Percentiles rank a stretch among this genome's conserved stretches.
Conservation (phyloP, 805 yeast genomes). For the Starmerella sirachaensis region DNA sequence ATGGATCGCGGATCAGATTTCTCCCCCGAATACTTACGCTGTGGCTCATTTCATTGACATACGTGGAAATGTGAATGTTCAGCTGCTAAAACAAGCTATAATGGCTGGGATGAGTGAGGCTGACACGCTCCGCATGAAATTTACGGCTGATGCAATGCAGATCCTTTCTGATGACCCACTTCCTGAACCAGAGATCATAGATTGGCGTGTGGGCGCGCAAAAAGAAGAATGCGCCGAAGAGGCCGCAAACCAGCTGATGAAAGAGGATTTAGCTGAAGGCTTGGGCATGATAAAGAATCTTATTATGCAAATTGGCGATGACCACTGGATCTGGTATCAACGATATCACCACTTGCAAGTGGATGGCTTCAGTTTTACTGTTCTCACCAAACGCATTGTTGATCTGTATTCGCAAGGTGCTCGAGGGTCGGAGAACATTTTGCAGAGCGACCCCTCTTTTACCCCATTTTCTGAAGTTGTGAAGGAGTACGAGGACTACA, state of each 20-base stretch:
- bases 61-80: constrained; percentile 4
- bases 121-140: constrained; percentile 11
- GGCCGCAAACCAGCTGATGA: constrained; percentile 1
- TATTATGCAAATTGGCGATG: constrained; percentile 2
- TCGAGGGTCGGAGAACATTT: neutral
- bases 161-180: neutral
- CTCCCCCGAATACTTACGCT: constrained; percentile 9
- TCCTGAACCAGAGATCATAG: constrained; percentile 6
- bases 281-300: constrained; percentile 9
- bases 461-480: constrained; percentile 5
- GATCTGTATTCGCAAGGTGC: constrained; percentile 8
- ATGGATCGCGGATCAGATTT: constrained; percentile 14
- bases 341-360: constrained; percentile 16
- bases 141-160: constrained; percentile 10
- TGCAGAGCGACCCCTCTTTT: neutral
- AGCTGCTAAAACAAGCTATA: constrained; percentile 5
- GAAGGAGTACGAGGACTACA: constrained; percentile 9
- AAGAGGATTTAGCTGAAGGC: constrained; percentile 2
- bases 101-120: constrained; percentile 10
- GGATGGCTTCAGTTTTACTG: constrained; percentile 17
- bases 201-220: no score
- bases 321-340: constrained; percentile 13
- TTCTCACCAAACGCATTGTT: constrained; percentile 14
- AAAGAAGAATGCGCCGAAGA: neutral
- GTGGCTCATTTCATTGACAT: constrained; percentile 13